A percentile compares a stretch with the other conserved stretches of the same genome.
phyloP scores from a whole-genome alignment of 352 stramenopile species.

The Globisporangium spinosum region DNA sequence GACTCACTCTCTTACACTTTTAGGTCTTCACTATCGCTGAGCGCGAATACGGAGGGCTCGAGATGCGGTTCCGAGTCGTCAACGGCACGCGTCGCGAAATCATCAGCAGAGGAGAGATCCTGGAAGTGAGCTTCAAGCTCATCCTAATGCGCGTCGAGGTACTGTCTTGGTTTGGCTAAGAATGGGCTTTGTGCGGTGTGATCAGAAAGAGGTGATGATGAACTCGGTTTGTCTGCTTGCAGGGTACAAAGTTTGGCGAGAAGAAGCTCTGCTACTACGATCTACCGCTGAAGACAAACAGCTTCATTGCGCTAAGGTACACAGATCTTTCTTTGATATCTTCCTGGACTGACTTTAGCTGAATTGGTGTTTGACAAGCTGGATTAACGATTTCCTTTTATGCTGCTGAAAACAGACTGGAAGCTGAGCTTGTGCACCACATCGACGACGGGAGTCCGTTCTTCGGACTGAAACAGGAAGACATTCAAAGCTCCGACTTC shows the following conservation, averaged over 20 bases:
- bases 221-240: background rate
- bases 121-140: conserved; percentile 57
- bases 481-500: conserved; percentile 43
- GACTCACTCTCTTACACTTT: background rate
- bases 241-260: conserved; percentile 34
- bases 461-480: conserved; percentile 27
- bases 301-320: conserved; percentile 48
- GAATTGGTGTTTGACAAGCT: background rate
- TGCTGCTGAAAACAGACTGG: conserved; percentile 25
- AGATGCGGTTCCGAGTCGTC: conserved; percentile 57
- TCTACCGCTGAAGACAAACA: conserved; percentile 38
- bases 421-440: conserved; percentile 46
- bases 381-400: background rate
- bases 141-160: conserved; percentile 66
- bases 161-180: background rate
- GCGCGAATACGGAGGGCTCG: conserved; percentile 23
- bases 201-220: background rate
- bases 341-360: background rate
- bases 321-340: background rate
- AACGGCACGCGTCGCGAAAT: conserved; percentile 45
- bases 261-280: conserved; percentile 69
- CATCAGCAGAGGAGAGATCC: conserved; percentile 42
- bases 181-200: background rate
- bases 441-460: conserved; percentile 46
- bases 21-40: conserved; percentile 44